Evolutionary conservation across 2,329 filamentous ascomycete species (phyloP), one percentile per base, ranked within the genome.

Genomic region (Chaetothyriales sp.): DNA sequence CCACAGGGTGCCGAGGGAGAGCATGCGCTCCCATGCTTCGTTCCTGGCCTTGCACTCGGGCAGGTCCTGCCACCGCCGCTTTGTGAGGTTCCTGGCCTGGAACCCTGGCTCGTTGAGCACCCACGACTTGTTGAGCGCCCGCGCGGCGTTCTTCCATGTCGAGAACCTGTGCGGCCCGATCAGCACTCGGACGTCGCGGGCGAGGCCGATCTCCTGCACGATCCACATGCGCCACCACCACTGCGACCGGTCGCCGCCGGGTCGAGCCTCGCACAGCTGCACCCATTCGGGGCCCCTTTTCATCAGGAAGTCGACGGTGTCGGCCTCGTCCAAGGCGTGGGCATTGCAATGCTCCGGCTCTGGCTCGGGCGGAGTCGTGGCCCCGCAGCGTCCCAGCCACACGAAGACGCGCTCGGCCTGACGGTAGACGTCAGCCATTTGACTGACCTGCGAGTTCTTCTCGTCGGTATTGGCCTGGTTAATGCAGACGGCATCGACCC

Each of bases 401-500:
- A 51, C 51, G 18, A 39, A n/a, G 12, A 54, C 51, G 5, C 32
- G 28, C 10, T 36, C 43, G 3, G 53, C 53, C n/a, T 50, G n/a
- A 12, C 19, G 18, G 44, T 55, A 55, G 19, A 55, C 51, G 25
- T 47, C 18, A 7, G 22, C 47, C 59, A 62, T 62, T 6, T 57
- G 45, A 15, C 47, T 49, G 44, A 62, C 51, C 46, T 62, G 60
- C 2, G 47, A 15, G 28, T 20, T 47, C 45, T 60, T 61, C 47
- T 61, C 60, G 2, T 49, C 39, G 15, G 44, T 44, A 45, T 61
- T 52, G 36, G 46, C 25, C 44, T 61, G 60, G 28, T 59, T 54
- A 3, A 62, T 60, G 44, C 59, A 59, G 4, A 60, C 18, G 15
- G 58, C 55, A 44, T 60, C 57, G 3, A 55, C 43, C 58, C 59